Percentiles rank a stretch among this genome's conserved stretches.
These are phyloP conservation scores for Umbilicus rupestris DNA, from an alignment of 164 flowering plant species.

Conservation along the genomic window DNA sequence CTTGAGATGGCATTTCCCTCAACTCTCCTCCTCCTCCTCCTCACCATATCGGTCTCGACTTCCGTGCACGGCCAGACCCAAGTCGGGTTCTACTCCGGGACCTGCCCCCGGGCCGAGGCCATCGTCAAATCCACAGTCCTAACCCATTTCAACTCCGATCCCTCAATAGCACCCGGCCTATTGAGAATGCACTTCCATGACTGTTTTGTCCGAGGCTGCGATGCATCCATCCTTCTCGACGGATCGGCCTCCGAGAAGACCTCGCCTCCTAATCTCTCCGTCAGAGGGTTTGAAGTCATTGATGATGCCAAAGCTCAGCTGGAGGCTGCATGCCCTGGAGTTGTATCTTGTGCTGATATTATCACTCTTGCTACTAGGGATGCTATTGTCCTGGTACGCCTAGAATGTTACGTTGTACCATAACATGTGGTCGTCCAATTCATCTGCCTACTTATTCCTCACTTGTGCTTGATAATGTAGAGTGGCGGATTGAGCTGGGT, in stretches of 20 bases:
- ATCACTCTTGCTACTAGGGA: conserved; percentile 70
- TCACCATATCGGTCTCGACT: background rate
- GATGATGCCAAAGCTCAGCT: conserved; percentile 60
- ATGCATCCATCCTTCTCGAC: conserved; percentile 52
- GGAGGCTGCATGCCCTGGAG: conserved; percentile 52
- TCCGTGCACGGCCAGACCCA: conserved; percentile 1
- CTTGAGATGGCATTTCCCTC: background rate
- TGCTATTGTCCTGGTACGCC: conserved; percentile 51
- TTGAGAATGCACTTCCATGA: conserved; percentile 8
- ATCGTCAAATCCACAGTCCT: conserved; percentile 1
- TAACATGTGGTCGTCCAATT: too few species aligned
- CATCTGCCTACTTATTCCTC: background rate
- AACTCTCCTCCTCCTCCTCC: background rate
- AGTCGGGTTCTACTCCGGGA: conserved; percentile 9
- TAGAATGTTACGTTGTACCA: too few species aligned
- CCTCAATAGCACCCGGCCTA: background rate
- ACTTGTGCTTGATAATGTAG: conserved; percentile 17
- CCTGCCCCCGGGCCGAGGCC: conserved; percentile 1
- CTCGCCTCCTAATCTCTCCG: conserved; percentile 43
- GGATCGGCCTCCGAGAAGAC: conserved; percentile 45
- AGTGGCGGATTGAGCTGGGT: conserved; percentile 61
- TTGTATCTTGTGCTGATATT: conserved; percentile 72
- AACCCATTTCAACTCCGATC: background rate
- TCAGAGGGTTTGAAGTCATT: conserved; percentile 60
- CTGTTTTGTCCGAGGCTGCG: conserved; percentile 41